Conservation (phyloP, 305 asterid species). For the Fraxinus baroniana region DNA sequence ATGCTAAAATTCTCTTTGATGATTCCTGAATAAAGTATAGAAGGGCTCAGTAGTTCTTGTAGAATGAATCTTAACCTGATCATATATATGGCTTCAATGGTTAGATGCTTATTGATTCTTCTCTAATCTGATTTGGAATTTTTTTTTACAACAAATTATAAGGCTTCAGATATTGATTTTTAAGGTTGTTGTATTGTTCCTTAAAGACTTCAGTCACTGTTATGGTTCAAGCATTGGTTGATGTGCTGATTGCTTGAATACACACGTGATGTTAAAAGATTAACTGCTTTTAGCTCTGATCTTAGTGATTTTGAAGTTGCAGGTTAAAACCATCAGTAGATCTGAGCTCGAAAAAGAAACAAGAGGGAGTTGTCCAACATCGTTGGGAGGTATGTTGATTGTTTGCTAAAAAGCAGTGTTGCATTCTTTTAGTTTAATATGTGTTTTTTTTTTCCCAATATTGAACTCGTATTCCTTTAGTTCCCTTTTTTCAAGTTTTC, state of each 20-base stretch:
- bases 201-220: not conserved
- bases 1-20: not conserved
- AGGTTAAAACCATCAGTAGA: conserved; percentile 68
- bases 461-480: not conserved
- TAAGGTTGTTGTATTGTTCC: not conserved
- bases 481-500: not conserved
- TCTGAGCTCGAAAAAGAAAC: conserved; percentile 60
- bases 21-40: not conserved
- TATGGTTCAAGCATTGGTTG: conserved; percentile 4
- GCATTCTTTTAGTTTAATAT: not conserved
- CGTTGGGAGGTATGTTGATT: conserved; percentile 54
- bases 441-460: not conserved
- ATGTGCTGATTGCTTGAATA: conserved; percentile 6
- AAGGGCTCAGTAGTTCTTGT: not conserved
- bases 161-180: not conserved
- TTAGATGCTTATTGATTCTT: not conserved
- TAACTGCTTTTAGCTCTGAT: conserved; percentile 12
- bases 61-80: not conserved
- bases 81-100: not conserved
- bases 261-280: conserved; percentile 1
- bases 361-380: conserved; percentile 45
- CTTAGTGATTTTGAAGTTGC: conserved; percentile 25
- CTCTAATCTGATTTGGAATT: not conserved
- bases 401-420: conserved; percentile 5
- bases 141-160: conserved; percentile 7